Evolutionary conservation across 768 basidiomycete genomes (phyloP), one percentile per base, ranked within the genome.

Genomic region (Trametes maxima): DNA sequence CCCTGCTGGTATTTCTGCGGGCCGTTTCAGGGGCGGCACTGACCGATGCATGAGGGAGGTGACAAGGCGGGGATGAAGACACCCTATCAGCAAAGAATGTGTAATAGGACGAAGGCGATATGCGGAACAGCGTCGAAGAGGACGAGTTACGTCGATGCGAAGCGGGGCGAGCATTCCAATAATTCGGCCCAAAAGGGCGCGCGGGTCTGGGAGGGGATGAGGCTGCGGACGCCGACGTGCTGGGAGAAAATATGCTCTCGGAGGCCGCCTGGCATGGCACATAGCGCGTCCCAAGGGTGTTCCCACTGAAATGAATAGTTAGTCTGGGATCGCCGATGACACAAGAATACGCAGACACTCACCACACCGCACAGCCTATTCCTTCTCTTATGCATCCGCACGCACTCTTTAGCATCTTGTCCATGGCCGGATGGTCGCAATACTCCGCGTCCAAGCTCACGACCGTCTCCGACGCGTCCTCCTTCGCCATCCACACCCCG

Each of bases 331-430:
- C 25, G 33, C n/a, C 16, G 25, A 39, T 35, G 17, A 50, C 33
- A 13, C 16, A 44, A 17, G 47, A 21, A 22, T 6, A 4, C 13
- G 50, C 33, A 16, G 21, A 73, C 51, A 40, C 80, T 68, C 54
- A 79, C 84, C 85, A 88, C 46, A 78, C 78, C 2, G 80, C 78
- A 73, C 88, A 90, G 19, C 85, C 88, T 11, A 90, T 76, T 5
- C 86, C 87, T 70, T 89, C 86, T 36, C 85, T 80, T 40, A 85
- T 70, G 66, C 88, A 90, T 14, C 88, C 87, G 65, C 88, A 90
- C 2, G 82, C 74, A 62, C 80, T 84, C 62, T 76, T 77, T 57
- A 81, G 75, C 70, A 83, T 81, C 70, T 79, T 80, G 40, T 80
- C 78, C 17, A 80, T 75, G 14, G 78, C 74, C 13, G 74, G 65